These are phyloP conservation scores for Trypanosoma melophagium DNA, from an alignment of 208 protist genomes.

Conservation along the genomic window DNA sequence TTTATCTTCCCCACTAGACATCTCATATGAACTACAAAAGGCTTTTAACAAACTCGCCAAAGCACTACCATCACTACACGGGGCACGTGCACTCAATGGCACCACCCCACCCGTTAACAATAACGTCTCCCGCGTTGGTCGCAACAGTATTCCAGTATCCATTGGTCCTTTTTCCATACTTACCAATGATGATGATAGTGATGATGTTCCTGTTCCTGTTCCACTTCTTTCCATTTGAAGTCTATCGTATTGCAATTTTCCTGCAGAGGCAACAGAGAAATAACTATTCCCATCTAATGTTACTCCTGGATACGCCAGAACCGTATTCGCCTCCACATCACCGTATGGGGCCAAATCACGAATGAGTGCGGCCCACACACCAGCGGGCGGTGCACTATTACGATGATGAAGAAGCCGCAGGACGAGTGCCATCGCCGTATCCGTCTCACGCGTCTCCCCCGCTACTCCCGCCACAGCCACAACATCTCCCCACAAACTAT, in stretches of 20 bases:
- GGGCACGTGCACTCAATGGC: slow-evolving; percentile 69
- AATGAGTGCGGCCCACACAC: slow-evolving; percentile 49
- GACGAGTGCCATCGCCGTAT: slow-evolving; percentile 54
- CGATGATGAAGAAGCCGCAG: neutral
- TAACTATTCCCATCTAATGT: slow-evolving; percentile 20
- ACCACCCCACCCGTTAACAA: slow-evolving; percentile 79
- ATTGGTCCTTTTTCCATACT: no score
- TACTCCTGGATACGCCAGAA: slow-evolving; percentile 66
- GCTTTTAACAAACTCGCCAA: slow-evolving; percentile 40
- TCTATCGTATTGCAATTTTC: no score
- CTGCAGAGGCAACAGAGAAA: no score
- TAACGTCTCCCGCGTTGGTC: slow-evolving; percentile 65
- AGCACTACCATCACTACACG: slow-evolving; percentile 44
- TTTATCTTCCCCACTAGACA: neutral
- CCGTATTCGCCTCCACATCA: slow-evolving; percentile 49
- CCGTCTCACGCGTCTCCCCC: slow-evolving; percentile 60
- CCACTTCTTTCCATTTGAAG: no score
- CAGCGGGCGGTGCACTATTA: neutral
- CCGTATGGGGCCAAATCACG: slow-evolving; percentile 49
- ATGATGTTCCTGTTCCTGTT: no score
- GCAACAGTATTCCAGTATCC: no score
- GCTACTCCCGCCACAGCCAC: slow-evolving; percentile 35
- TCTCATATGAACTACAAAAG: slow-evolving; percentile 28
- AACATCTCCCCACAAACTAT: slow-evolving; percentile 51
- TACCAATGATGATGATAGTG: neutral